These are phyloP conservation scores for Paulownia fortunei DNA, from an alignment of 257 asterid species.

Conservation along the genomic window DNA sequence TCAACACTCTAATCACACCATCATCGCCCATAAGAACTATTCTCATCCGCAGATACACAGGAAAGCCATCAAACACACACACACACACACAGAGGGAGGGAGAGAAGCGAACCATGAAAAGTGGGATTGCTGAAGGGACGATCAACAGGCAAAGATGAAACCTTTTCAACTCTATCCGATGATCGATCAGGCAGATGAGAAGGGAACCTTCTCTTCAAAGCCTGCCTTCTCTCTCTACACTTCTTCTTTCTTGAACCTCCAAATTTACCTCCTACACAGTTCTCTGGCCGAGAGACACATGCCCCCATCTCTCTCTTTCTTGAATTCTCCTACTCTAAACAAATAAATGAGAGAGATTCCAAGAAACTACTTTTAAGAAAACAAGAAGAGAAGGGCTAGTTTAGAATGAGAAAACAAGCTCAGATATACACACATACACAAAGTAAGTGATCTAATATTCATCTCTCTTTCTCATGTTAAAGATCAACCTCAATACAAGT, in stretches of 20 bases:
- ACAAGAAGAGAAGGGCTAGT: background rate
- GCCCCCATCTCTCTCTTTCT: conserved; percentile 68
- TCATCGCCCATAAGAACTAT: background rate
- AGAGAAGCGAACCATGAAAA: conserved; percentile 51
- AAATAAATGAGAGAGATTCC: background rate
- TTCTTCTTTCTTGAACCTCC: conserved; percentile 58
- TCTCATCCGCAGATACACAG: background rate
- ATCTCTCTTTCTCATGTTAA: background rate
- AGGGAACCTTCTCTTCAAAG: conserved; percentile 49
- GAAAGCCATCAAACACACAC: background rate
- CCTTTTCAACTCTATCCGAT: conserved; percentile 57
- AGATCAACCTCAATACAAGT: background rate
- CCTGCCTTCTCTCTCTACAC: conserved; percentile 52
- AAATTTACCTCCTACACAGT: conserved; percentile 58
- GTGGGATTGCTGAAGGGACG: conserved; percentile 61
- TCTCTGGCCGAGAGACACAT: conserved; percentile 76
- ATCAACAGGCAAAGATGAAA: conserved; percentile 60
- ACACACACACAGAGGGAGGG: background rate
- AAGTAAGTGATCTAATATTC: conserved; percentile 7
- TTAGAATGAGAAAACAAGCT: conserved; percentile 20
- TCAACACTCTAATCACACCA: conserved; percentile 14
- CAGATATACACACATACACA: conserved; percentile 15
- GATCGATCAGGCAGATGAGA: conserved; percentile 62
- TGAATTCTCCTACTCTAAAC: background rate
- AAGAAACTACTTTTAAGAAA: background rate